phyloP scores from a whole-genome alignment of 2,329 filamentous ascomycete genomes.

The Onygenales sp. region DNA sequence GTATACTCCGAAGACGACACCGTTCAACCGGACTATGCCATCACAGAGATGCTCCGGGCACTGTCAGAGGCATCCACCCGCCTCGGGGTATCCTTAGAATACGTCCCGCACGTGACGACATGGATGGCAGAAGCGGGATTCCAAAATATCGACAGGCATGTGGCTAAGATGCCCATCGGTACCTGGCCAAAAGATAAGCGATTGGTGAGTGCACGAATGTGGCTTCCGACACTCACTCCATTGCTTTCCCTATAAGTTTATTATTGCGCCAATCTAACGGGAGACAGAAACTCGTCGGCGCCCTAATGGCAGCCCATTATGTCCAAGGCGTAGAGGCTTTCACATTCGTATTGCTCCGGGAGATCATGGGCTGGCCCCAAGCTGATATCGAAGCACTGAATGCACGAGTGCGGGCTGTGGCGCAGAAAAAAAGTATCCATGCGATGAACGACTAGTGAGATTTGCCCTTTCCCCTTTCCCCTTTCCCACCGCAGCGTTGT shows the following conservation, averaged over 20 bases:
- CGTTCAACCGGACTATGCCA: slow-evolving; percentile 8
- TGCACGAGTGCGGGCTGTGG: background rate
- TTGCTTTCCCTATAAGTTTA: background rate
- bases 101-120: slow-evolving; percentile 3
- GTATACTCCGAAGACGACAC: slow-evolving; percentile 22
- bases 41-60: slow-evolving; percentile 17
- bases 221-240: background rate
- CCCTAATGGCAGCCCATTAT: slow-evolving; percentile 6
- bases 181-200: slow-evolving; percentile 19
- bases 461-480: background rate
- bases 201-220: slow-evolving; percentile 2
- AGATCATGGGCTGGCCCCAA: slow-evolving; percentile 12
- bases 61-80: slow-evolving; percentile 15
- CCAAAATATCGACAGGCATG: slow-evolving; percentile 13
- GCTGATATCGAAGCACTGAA: slow-evolving; percentile 2
- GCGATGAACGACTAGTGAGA: slow-evolving; percentile 4
- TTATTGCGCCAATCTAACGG: background rate
- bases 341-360: slow-evolving; percentile 9
- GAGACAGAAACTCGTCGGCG: slow-evolving; percentile 14
- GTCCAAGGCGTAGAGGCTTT: slow-evolving; percentile 14
- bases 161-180: slow-evolving; percentile 15
- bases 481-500: no score
- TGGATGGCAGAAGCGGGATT: slow-evolving; percentile 17
- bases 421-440: slow-evolving; percentile 1
- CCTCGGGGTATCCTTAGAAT: slow-evolving; percentile 14